Conservation (phyloP, 2,329 filamentous ascomycete genomes). For the Diaporthe vaccinii region DNA sequence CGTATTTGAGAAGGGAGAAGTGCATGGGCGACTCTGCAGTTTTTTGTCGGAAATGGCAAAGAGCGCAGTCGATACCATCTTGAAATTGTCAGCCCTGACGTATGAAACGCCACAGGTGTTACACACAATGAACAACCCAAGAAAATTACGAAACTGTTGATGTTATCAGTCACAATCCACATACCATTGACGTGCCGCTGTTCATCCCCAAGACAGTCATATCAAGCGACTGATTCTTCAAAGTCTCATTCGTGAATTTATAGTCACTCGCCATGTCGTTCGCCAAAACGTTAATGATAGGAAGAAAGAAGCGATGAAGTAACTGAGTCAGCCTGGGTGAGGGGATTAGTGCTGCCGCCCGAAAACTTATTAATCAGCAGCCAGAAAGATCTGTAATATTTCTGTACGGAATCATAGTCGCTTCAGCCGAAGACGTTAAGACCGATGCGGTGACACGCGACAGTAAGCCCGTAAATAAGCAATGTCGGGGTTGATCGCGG, state of each 20-base stretch:
- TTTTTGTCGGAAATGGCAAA: not conserved
- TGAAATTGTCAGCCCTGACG: not conserved
- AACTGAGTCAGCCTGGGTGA: not conserved
- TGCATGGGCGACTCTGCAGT: not conserved
- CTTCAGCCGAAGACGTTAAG: not conserved
- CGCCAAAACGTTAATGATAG: not conserved
- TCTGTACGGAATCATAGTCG: not conserved
- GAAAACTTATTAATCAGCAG: not conserved
- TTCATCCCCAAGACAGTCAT: slow-evolving; percentile 2
- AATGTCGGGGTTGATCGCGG: too few species aligned
- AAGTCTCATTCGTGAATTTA: not conserved
- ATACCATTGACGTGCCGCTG: not conserved
- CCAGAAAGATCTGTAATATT: not conserved
- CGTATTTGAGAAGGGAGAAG: not conserved
- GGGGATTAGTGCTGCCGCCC: not conserved
- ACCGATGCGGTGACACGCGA: not conserved
- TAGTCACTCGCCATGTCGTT: not conserved
- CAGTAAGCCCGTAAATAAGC: too few species aligned
- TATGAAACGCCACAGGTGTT: not conserved
- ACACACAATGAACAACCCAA: fast-evolving
- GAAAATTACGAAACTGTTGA: not conserved
- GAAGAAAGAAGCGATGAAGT: not conserved
- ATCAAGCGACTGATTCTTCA: not conserved
- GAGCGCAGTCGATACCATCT: not conserved
- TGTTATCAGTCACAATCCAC: not conserved